Evolutionary conservation across 73 alveolate species (phyloP).

Genomic region (Tetrahymena thermophila): DNA sequence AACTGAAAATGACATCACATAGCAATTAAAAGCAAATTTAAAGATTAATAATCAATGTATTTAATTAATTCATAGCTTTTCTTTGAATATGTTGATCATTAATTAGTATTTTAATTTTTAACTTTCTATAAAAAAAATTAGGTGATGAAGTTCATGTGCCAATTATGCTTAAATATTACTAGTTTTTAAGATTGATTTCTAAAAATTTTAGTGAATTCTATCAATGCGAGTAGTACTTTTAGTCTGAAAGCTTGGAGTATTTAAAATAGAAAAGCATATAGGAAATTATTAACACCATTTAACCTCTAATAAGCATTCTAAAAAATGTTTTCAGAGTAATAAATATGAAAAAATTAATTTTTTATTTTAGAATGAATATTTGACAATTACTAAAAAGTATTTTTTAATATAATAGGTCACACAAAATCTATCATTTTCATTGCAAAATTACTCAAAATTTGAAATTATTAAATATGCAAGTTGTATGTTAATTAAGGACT

Average conservation of each 20-base stretch:
- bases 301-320: background rate
- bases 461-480: background rate
- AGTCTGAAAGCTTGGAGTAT: background rate
- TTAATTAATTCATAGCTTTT: too few relatives aligned
- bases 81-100: background rate
- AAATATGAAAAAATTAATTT: background rate
- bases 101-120: background rate
- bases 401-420: background rate
- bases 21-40: background rate
- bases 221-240: background rate
- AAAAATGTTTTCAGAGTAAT: background rate
- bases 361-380: background rate
- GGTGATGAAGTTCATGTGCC: background rate
- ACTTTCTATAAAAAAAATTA: background rate
- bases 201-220: background rate
- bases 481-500: background rate
- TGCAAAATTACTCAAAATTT: background rate
- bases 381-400: background rate
- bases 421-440: background rate
- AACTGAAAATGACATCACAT: background rate
- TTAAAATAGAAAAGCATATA: background rate
- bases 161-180: background rate
- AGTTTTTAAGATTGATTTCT: background rate
- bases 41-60: background rate
- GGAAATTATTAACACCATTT: background rate